These are phyloP conservation scores for Aspergillus pseudonomiae DNA, from an alignment of 2,329 filamentous ascomycete genomes.

Conservation along the genomic window DNA sequence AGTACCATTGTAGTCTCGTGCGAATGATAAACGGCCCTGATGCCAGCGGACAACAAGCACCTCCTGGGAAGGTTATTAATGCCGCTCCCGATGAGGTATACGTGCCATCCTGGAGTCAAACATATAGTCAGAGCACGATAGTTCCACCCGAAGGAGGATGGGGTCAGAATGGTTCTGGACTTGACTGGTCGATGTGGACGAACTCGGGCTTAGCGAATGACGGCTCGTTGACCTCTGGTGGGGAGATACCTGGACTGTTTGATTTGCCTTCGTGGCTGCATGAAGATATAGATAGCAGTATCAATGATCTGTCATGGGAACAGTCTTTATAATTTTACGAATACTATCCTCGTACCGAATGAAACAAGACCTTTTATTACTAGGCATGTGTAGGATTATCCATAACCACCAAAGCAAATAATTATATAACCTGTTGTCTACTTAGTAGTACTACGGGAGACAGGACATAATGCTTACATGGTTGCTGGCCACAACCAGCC, in stretches of 20 bases:
- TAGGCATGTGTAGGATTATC: too few species aligned
- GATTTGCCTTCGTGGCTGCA: not conserved
- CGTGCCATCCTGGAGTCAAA: not conserved
- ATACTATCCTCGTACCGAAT: not conserved
- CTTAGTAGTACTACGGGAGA: too few species aligned
- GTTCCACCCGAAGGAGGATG: not conserved
- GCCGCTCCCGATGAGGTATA: not conserved
- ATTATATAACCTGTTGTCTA: too few species aligned
- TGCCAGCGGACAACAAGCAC: not conserved
- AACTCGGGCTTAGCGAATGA: not conserved
- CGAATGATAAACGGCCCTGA: not conserved
- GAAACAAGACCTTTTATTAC: not conserved
- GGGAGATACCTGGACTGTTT: not conserved
- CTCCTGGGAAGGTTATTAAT: not conserved
- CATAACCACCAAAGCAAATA: too few species aligned
- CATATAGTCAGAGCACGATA: not conserved
- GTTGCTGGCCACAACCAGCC: too few species aligned
- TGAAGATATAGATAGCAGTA: not conserved
- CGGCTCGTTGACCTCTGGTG: not conserved
- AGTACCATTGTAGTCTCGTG: not conserved
- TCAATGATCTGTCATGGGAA: not conserved
- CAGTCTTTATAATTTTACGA: not conserved
- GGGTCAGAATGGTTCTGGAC: not conserved
- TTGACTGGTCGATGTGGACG: not conserved
- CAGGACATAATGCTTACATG: too few species aligned